Evolutionary conservation across 2,329 filamentous ascomycete species (phyloP).

Genomic region (Myriangium duriaei): DNA sequence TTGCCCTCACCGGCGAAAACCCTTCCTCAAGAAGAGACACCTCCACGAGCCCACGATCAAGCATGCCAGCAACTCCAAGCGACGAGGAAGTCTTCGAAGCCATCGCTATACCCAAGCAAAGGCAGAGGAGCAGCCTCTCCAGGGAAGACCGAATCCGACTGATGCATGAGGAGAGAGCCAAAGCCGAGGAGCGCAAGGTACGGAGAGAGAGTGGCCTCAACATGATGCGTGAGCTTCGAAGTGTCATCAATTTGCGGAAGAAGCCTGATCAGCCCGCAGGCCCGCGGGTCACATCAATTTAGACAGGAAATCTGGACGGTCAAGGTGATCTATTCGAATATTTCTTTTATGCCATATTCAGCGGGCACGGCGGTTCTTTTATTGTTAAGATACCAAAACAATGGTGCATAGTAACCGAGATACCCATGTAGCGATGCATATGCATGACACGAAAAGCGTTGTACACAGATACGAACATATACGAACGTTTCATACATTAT

Average conservation of each 20-base stretch:
- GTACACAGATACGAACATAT: no score
- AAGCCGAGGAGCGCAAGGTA: constrained; percentile 58
- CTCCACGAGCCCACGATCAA: constrained; percentile 27
- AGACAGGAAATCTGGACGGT: no score
- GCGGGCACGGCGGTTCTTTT: no score
- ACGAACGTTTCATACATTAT: no score
- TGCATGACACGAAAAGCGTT: no score
- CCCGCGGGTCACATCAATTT: background rate
- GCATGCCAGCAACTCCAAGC: constrained; percentile 28
- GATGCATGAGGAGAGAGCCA: constrained; percentile 75
- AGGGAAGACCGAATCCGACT: constrained; percentile 78
- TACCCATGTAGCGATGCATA: background rate
- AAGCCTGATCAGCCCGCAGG: constrained; percentile 4
- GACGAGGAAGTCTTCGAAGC: constrained; percentile 84
- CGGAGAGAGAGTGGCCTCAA: constrained; percentile 70
- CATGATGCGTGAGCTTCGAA: constrained; percentile 88
- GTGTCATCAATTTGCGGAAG: constrained; percentile 49
- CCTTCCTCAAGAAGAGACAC: constrained; percentile 4
- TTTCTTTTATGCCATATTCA: no score
- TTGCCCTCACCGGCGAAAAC: constrained; percentile 62
- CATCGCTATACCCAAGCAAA: constrained; percentile 59
- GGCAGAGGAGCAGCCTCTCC: constrained; percentile 57
- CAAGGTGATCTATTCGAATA: no score
- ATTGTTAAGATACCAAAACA: no score
- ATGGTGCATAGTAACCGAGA: no score